These are phyloP conservation scores for Fusarium sp. DNA, from an alignment of 2,329 filamentous ascomycete genomes.

Conservation along the genomic window DNA sequence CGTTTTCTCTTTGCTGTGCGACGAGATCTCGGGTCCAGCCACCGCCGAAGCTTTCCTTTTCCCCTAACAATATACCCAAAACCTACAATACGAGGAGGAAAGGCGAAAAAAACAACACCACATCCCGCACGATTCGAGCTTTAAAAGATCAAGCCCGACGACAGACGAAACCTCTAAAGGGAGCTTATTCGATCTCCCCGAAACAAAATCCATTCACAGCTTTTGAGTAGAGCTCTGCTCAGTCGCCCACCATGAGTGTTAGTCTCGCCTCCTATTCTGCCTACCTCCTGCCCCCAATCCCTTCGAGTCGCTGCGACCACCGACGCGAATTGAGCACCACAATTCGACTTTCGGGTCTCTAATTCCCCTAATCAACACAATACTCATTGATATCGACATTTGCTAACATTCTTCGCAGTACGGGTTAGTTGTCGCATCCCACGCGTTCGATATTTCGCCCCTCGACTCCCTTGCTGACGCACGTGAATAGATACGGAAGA, in stretches of 20 bases:
- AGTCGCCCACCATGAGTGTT: slow-evolving; percentile 45
- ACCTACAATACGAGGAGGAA: slow-evolving; percentile 22
- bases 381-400: slow-evolving; percentile 12
- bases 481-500: slow-evolving; percentile 59
- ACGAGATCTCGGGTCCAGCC: slow-evolving; percentile 34
- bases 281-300: slow-evolving; percentile 22
- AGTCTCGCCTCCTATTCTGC: slow-evolving; percentile 37
- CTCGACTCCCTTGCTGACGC: slow-evolving; percentile 45
- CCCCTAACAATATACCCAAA: slow-evolving; percentile 5
- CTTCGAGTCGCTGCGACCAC: background rate
- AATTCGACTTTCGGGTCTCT: background rate
- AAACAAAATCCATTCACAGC: slow-evolving; percentile 7
- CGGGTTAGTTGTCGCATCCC: slow-evolving; percentile 56
- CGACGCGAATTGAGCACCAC: slow-evolving; percentile 7
- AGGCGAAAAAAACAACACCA: background rate
- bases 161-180: background rate
- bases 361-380: background rate
- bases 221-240: slow-evolving; percentile 24
- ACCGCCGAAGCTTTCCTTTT: slow-evolving; percentile 8
- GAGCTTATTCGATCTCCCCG: background rate
- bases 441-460: slow-evolving; percentile 8
- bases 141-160: slow-evolving; percentile 11
- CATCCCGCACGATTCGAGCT: slow-evolving; percentile 4
- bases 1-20: slow-evolving; percentile 42
- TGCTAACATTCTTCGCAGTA: slow-evolving; percentile 55